phyloP scores from a whole-genome alignment of 352 stramenopile genomes.

The Phytophthora chlamydospora region DNA sequence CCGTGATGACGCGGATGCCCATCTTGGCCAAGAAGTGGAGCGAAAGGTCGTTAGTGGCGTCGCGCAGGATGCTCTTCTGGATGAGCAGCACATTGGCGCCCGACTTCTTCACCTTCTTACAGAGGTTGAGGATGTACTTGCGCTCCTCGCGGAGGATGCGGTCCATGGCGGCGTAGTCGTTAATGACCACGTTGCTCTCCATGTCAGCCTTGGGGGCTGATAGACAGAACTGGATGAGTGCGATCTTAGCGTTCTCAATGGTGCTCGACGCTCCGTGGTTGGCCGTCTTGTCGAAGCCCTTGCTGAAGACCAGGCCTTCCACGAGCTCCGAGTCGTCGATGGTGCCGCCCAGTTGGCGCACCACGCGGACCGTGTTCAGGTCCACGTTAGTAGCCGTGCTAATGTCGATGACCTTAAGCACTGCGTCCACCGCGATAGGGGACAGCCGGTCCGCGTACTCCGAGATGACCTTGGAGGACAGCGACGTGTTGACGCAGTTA shows the following conservation, averaged over 20 bases:
- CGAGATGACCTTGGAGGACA: constrained; percentile 97
- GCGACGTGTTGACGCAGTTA: constrained; percentile 97
- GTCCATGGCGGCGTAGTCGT: constrained; percentile 99
- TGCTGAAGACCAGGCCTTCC: constrained; percentile 97
- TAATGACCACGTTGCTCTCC: constrained; percentile 99
- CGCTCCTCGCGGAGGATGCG: constrained; percentile 98
- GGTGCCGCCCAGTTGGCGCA: constrained; percentile 98
- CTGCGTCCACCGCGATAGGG: constrained; percentile 98
- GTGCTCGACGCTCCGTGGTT: constrained; percentile 45
- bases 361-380: constrained; percentile 97
- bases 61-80: constrained; percentile 99
- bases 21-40: constrained; percentile 99
- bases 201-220: constrained; percentile 99
- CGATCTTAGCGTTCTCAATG: constrained; percentile 99
- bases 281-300: constrained; percentile 91
- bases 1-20: constrained; percentile 99
- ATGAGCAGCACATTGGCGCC: constrained; percentile 99
- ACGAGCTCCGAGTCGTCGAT: constrained; percentile 99
- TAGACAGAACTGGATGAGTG: constrained; percentile 99
- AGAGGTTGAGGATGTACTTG: constrained; percentile 98
- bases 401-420: constrained; percentile 96
- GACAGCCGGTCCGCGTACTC: constrained; percentile 98
- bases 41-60: constrained; percentile 99
- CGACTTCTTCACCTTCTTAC: constrained; percentile 99
- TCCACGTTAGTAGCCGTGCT: constrained; percentile 96